Evolutionary conservation across 306 rosid species (phyloP), one percentile per base, ranked within the genome.

Genomic region (Canavalia gladiata): DNA sequence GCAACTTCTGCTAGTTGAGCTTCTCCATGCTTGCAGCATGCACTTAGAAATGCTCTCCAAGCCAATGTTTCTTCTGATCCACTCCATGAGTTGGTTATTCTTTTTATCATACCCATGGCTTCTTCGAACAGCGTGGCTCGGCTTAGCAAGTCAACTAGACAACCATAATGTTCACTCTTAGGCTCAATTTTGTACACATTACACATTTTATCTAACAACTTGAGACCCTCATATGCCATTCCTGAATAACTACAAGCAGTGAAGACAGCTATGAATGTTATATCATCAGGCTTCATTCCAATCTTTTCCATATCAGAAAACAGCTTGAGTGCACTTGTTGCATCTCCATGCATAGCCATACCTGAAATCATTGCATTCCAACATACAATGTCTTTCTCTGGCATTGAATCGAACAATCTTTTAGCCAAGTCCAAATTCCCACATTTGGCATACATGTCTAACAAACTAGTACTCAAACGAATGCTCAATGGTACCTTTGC

Each of bases 351-450:
- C 88, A 89, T 86, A 67, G 95, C 92, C 90, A 90, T 12, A 35
- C 90, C 91, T 8, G 92, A 89, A 79, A 94, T 90, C 95, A 91
- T 90, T 67, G 91, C 94, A 83, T 94, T 91, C 94, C 94, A 91
- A 73, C 95, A 82, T 47, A 90, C 75, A 8, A 86, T 82, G 68
- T 91, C 97, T 87, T 79, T 90, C 62, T 81, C 68, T 3, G 73
- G 73, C 81, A 84, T 82, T 28, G 79, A 78, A 55, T 82, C 34
- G 8, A 91, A 91, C n/a, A 91, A 7, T 70, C 78, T 74, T 46
- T 75, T 84, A 5, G 97, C 90, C 68, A 86, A 46, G 0, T 84
- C 83, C 90, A 90, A 68, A 25, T 84, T 84, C 83, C 98, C 91
- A 66, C 95, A 91, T 81, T 94, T 94, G 0, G 97, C 94, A 73